These are phyloP conservation scores for Lactifluus piperatus DNA, from an alignment of 768 basidiomycete species.

Conservation along the genomic window DNA sequence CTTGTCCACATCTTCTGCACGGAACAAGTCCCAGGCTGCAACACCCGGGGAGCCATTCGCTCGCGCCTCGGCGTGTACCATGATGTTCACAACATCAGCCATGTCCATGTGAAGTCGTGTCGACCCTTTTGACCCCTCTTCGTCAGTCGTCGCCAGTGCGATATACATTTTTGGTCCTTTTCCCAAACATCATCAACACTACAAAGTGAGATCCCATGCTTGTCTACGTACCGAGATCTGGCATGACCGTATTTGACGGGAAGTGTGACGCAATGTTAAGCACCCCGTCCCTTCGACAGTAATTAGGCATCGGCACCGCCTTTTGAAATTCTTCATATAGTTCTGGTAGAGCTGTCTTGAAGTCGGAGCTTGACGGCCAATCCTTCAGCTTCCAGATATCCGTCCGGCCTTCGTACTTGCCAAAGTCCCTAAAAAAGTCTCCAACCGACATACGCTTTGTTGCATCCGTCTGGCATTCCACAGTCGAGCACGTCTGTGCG, in stretches of 20 bases:
- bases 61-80: constrained; percentile 57
- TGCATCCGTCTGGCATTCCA: constrained; percentile 73
- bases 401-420: constrained; percentile 47
- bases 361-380: constrained; percentile 87
- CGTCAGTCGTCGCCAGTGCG: constrained; percentile 59
- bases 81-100: constrained; percentile 83
- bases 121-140: constrained; percentile 60
- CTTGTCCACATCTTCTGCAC: constrained; percentile 70
- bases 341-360: constrained; percentile 74
- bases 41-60: constrained; percentile 60
- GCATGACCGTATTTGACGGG: constrained; percentile 65
- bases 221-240: constrained; percentile 58
- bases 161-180: constrained; percentile 54
- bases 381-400: constrained; percentile 81
- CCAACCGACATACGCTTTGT: constrained; percentile 56
- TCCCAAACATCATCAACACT: not conserved
- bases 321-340: constrained; percentile 78
- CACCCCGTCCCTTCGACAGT: constrained; percentile 84
- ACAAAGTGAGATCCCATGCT: not conserved
- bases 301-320: constrained; percentile 81
- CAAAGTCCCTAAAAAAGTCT: constrained; percentile 77
- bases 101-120: constrained; percentile 88
- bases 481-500: constrained; percentile 53
- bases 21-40: constrained; percentile 90
- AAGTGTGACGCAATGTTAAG: constrained; percentile 88